Evolutionary conservation across 2,329 filamentous ascomycete species (phyloP), one percentile per base, ranked within the genome.

Genomic region (Lasiodiplodia theobromae): DNA sequence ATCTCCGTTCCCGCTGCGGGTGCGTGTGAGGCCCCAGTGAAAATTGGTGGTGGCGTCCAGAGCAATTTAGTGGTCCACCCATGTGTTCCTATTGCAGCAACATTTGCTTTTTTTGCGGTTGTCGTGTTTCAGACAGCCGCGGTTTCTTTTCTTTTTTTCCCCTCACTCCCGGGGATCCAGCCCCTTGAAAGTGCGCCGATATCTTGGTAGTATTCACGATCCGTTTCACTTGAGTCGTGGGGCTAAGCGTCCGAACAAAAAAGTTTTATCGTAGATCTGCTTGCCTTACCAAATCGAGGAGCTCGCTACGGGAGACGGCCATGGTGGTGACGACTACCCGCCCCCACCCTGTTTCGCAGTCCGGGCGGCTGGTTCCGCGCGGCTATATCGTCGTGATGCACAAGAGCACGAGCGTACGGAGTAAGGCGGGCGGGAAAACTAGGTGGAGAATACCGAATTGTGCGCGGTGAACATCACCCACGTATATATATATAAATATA

Each of bases 1-100:
- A 52, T 64, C 31, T 64, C 60, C 60, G 60, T 64, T 38, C 40
- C 23, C 38, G 21, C 31, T n/a, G 34, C 37, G 38, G 47, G 57
- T 31, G 38, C 23, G 37, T 25, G 53, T 10, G 21, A 38, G 28
- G 31, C 31, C 7, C 16, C 54, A 23, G 54, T 34, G 54, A 28
- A 8, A 56, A 56, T 18, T 47, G 44, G 44, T 47, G 18, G 44
- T 21, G 44, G 44, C 44, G 44, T 21, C 23, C 11, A 57, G 38
- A 44, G 23, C 57, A 44, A 49, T 62, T 23, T 34, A 49, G 16
- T 28, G 16, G 38, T 21, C 44, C 60, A 31, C 31, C 12, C 38
- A 7, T 18, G n/a, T 2, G 1, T 47, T 47, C 44, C n/a, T 47
- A 47, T 34, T 34, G 31, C 21, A 47, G 44, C 44, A 47, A 47